Base-by-base conservation (phyloP, 306 rosid species). In the Fragaria nilgerrensis region DNA sequence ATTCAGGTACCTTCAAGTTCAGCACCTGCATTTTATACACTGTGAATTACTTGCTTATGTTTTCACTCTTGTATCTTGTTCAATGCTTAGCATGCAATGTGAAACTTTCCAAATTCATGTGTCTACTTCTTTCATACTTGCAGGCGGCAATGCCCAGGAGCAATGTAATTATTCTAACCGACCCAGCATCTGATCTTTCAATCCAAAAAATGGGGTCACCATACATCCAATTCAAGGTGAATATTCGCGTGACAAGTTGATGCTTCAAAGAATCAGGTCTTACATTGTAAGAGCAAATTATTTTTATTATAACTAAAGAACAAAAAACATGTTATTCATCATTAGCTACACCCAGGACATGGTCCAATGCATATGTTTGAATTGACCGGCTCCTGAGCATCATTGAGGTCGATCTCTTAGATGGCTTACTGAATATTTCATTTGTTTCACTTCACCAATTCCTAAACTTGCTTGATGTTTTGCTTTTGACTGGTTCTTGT, bases 201-300 rank as follows among this genome's bases (percentile, higher is more conserved):
- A 52, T 95, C 49, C 86, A 53, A 87, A 91, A 88, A 68, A 84
- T 68, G 77, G 88, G 82, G 97, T 95, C 75, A 81, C 87, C 76
- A 72, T 86, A 50, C 82, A 87, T 81, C 96, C 93, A 67, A 85
- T 95, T 71, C 90, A 79, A 85, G 97, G 97, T 86, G 96, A 92
- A 79, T 95, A 92, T 84, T 88, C 97, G 19, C 89, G 97, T 73
- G 97, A 89, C 97, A 85, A 85, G 89, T 88, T 95, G 96, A 95
- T 95, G 97, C 97, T 95, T 82, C 98, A 92, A 87, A 92, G 98
- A 93, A 92, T 92, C 91, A 90, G 92, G 92, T 90, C 97, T 86
- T 95, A 95, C 93, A 92, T 95, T 85, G 98, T 89, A 95, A 89
- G 98, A 84, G 85, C 82, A 85, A 82, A 41, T 72, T 84, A 81